Conservation (phyloP, 2,329 filamentous ascomycete genomes). For the Didymella sp. region DNA sequence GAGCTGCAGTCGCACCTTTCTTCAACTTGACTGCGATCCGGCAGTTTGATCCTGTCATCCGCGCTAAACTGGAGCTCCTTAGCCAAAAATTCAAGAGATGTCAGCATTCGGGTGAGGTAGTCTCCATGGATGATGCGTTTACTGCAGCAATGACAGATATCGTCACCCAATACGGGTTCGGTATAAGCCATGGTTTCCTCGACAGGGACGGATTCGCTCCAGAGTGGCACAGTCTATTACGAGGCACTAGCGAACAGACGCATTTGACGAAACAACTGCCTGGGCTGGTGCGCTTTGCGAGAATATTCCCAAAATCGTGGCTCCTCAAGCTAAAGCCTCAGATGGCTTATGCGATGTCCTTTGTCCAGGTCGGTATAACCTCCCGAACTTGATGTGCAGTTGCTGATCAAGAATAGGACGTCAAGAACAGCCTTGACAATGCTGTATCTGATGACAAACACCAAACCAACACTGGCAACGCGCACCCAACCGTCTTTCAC, state of each 20-base stretch:
- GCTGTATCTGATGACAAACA: not conserved
- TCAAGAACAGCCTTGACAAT: not conserved
- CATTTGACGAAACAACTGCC: not conserved
- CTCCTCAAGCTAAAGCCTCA: not conserved
- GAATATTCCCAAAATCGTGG: not conserved
- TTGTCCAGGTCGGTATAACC: not conserved
- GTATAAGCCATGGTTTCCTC: not conserved
- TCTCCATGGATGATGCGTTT: conserved; percentile 3
- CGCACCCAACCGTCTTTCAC: conserved; percentile 1
- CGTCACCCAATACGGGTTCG: conserved; percentile 3
- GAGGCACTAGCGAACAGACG: not conserved
- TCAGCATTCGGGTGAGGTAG: not conserved
- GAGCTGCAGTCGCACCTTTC: not conserved
- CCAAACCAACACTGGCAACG: not conserved
- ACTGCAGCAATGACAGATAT: not conserved
- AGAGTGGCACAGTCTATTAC: not conserved
- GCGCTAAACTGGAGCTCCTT: not conserved
- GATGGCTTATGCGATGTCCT: not conserved
- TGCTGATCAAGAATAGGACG: not conserved
- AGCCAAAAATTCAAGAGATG: not conserved
- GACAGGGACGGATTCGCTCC: not conserved
- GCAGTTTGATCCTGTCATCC: conserved; percentile 3
- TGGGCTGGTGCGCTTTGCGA: not conserved
- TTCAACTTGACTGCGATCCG: not conserved
- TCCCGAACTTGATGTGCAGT: not conserved